phyloP scores from a whole-genome alignment of 1,284 basidiomycete genomes.

The Marasmius sp. region DNA sequence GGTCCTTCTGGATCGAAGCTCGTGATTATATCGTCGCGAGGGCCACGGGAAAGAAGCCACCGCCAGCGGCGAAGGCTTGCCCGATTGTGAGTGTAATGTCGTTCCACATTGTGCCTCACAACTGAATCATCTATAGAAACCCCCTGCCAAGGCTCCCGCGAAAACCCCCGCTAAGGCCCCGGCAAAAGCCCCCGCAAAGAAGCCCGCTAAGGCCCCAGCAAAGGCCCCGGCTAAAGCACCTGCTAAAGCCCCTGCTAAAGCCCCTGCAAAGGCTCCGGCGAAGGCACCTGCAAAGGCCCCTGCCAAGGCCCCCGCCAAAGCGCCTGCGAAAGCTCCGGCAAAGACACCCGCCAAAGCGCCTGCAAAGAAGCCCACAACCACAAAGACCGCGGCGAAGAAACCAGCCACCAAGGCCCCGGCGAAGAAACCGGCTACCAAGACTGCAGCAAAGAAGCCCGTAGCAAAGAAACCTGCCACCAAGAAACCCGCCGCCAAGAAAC shows the following conservation, averaged over 20 bases:
- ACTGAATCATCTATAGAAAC: neutral
- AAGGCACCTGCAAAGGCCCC: neutral
- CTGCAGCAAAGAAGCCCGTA: neutral
- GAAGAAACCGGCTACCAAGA: neutral
- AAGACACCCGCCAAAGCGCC: neutral
- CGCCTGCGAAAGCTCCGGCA: neutral
- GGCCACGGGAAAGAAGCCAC: neutral
- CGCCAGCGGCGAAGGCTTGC: neutral
- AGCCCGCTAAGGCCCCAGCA: neutral
- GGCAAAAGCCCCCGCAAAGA: neutral
- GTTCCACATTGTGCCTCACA: neutral
- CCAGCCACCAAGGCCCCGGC: neutral
- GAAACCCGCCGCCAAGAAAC: neutral
- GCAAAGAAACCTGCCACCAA: neutral
- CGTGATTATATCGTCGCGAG: conserved; percentile 8
- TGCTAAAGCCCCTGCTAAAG: neutral
- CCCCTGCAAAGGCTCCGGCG: neutral
- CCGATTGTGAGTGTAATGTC: neutral
- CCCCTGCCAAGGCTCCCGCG: neutral
- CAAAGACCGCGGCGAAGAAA: neutral
- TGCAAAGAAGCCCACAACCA: neutral
- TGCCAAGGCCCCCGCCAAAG: neutral
- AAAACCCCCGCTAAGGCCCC: neutral
- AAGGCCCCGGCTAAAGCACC: neutral
- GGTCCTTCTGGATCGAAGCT: conserved; percentile 3